A percentile compares a stretch with the other conserved stretches of the same genome.
phyloP scores from a whole-genome alignment of 768 basidiomycete species.

The Sarcodon aspratus region DNA sequence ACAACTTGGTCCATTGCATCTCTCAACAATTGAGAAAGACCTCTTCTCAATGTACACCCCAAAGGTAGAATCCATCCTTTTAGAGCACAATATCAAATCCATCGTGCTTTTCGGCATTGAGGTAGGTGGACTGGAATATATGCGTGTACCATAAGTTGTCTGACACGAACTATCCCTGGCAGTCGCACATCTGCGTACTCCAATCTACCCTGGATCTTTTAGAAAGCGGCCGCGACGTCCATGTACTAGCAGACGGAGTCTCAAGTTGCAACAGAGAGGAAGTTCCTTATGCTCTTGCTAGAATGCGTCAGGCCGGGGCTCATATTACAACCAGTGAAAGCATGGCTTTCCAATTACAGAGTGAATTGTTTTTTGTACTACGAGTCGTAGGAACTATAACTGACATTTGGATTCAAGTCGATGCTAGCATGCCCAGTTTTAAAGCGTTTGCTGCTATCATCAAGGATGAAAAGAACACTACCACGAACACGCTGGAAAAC shows the following conservation, averaged over 20 bases:
- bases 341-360: conserved; percentile 65
- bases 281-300: conserved; percentile 59
- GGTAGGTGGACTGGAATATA: conserved; percentile 28
- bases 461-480: conserved; percentile 59
- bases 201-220: conserved; percentile 73
- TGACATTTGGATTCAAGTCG: conserved; percentile 27
- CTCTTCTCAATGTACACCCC: conserved; percentile 81
- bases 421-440: conserved; percentile 54
- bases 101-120: conserved; percentile 85
- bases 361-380: conserved; percentile 23
- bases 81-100: conserved; percentile 34
- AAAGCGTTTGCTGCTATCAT: conserved; percentile 59
- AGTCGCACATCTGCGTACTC: conserved; percentile 86
- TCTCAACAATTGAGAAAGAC: conserved; percentile 63
- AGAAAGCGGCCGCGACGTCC: conserved; percentile 34
- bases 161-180: conserved; percentile 1
- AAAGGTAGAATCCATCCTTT: conserved; percentile 44
- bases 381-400: conserved; percentile 4
- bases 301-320: conserved; percentile 65
- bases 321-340: conserved; percentile 76
- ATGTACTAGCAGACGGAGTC: conserved; percentile 77
- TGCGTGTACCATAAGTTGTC: not conserved
- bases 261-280: conserved; percentile 77
- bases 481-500: not conserved
- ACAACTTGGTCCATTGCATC: conserved; percentile 41